Base-by-base conservation (phyloP, 2,329 filamentous ascomycete species). In the Monilinia aucupariae region DNA sequence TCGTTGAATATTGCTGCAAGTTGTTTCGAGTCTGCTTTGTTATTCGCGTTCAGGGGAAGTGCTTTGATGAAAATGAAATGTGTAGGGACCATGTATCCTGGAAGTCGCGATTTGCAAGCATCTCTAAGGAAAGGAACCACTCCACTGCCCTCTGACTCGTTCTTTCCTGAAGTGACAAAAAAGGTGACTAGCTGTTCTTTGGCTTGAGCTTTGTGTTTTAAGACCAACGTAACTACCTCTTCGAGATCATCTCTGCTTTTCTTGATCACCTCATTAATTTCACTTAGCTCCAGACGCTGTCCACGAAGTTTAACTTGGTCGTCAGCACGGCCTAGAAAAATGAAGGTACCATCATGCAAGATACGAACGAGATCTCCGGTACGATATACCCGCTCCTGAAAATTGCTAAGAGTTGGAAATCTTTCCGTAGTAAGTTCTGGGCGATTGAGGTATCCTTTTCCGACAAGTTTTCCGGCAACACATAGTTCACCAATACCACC, bases 271-370 rank as follows among this genome's bases (percentile, higher is more conserved):
- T 92, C 87, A 69, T 96, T 94, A 74, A 97, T 96, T 76, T 97
- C 92, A 0, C 88, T 90, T 65, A 96, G 88, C 71, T 97, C 93
- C 0, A 97, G 81, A 17, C 92, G 82, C 73, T 97, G 92, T 0
- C 92, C 92, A 13, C 93, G 85, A 3, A 97, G 81, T 74, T 97
- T 97, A 66, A 96, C 87, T 75, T 97, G 92, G 62, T 96, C 91
- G 72, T 97, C 93, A 7, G 88, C 89, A 17, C 93, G 85, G 3
- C 93, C 92, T 2, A 96, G 79, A 72, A 97, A 97, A 62, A 93
- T 89, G 68, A 96, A 92, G 50, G 88, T 91, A 0, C 85, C 86
- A 73, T 97, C 89, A 60, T 91, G 81, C 9, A 96, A 76, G 20
- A 96, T 80, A 7, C 92, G 82, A 1, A 96, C 92, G 0, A 97